These are phyloP conservation scores for Remersonia thermophila DNA, from an alignment of 2,329 filamentous ascomycete genomes.

Conservation along the genomic window DNA sequence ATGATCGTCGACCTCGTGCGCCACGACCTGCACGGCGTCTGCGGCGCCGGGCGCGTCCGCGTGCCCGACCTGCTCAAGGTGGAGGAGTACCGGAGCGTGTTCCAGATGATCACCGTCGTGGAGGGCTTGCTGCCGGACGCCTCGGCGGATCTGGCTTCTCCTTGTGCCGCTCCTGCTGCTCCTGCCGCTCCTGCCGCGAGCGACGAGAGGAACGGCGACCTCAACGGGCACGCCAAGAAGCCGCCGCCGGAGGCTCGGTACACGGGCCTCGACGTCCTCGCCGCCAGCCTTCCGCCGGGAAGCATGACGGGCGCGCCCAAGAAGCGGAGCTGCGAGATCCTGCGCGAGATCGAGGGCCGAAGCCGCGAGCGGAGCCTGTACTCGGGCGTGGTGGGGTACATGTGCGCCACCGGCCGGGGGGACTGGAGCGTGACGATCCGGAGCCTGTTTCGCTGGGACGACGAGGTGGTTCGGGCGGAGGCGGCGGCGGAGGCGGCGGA, in stretches of 20 bases:
- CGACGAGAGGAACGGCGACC: not conserved
- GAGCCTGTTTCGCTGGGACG: slow-evolving; percentile 62
- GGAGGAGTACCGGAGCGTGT: slow-evolving; percentile 84
- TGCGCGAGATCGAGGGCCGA: slow-evolving; percentile 52
- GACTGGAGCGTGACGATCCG: slow-evolving; percentile 90
- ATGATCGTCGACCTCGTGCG: slow-evolving; percentile 98
- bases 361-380: slow-evolving; percentile 60
- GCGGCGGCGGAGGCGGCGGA: slow-evolving; percentile 22
- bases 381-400: slow-evolving; percentile 79
- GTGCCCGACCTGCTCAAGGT: slow-evolving; percentile 74
- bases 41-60: slow-evolving; percentile 57
- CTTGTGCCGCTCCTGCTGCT: too few species aligned
- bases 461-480: slow-evolving; percentile 32
- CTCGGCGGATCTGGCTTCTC: too few species aligned
- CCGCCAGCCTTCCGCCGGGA: slow-evolving; percentile 69
- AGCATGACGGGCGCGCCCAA: slow-evolving; percentile 97
- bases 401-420: slow-evolving; percentile 72
- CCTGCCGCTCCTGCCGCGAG: too few species aligned
- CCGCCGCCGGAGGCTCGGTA: too few species aligned
- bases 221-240: slow-evolving; percentile 6
- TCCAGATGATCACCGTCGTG: slow-evolving; percentile 81
- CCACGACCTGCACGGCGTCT: slow-evolving; percentile 81
- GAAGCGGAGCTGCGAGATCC: slow-evolving; percentile 77
- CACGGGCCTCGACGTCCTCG: slow-evolving; percentile 64
- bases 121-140: slow-evolving; percentile 51